These are phyloP conservation scores for Artemisia argyi DNA, from an alignment of 129 eudicot species.

Conservation along the genomic window DNA sequence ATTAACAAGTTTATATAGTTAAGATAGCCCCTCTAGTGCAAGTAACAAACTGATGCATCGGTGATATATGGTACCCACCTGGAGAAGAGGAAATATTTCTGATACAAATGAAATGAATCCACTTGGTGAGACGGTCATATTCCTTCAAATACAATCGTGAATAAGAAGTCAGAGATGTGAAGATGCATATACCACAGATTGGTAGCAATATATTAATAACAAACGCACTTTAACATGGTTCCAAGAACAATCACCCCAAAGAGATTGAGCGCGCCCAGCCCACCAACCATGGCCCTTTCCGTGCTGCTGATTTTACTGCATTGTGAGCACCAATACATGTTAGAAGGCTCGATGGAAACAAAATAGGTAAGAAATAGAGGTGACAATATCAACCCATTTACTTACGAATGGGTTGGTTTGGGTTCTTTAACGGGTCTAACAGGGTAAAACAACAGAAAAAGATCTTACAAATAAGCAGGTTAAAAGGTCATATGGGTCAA, in stretches of 20 bases:
- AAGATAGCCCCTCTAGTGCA: not conserved
- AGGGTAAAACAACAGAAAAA: not conserved
- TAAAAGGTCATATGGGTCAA: not conserved
- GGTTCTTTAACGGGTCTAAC: constrained; percentile 4
- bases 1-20: not conserved
- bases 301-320: constrained; percentile 80
- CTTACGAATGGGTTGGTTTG: not conserved
- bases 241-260: constrained; percentile 88
- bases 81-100: constrained; percentile 82
- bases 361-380: not conserved
- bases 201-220: not conserved
- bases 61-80: constrained; percentile 40
- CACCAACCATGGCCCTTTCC: constrained; percentile 88
- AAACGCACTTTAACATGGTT: constrained; percentile 76
- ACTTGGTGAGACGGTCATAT: constrained; percentile 53
- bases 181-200: not conserved
- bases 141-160: constrained; percentile 48
- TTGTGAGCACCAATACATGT: constrained; percentile 18
- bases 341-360: constrained; percentile 19
- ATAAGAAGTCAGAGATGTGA: constrained; percentile 33
- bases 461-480: not conserved
- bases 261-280: constrained; percentile 87
- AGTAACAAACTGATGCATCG: not conserved
- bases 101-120: constrained; percentile 81
- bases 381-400: not conserved